These are phyloP conservation scores for Picea glauca DNA, from an alignment of 75 land plant genomes.

Conservation along the genomic window DNA sequence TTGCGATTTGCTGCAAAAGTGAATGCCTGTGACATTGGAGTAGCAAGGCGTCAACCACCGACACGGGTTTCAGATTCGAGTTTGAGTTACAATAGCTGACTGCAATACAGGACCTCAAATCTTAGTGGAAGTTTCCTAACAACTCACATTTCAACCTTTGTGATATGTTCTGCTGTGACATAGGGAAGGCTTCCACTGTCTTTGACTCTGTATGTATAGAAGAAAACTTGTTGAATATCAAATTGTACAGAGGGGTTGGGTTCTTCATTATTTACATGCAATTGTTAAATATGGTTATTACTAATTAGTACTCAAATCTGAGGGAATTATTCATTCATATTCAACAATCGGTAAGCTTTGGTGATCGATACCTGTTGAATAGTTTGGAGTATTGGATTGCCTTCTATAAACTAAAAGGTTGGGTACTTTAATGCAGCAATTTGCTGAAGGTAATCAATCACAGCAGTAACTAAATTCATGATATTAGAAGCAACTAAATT, in stretches of 20 bases:
- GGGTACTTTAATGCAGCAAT: constrained; percentile 3
- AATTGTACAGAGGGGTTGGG: neutral
- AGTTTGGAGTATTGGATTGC: neutral
- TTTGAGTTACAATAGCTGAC: constrained; percentile 42
- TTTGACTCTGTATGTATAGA: neutral
- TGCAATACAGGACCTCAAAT: neutral
- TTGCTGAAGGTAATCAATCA: neutral
- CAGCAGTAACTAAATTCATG: neutral
- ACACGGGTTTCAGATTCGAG: constrained; percentile 33
- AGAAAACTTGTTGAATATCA: neutral
- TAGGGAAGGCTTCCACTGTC: neutral
- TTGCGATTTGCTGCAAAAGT: constrained; percentile 83
- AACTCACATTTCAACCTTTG: neutral
- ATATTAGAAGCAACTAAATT: neutral
- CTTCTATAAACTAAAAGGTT: neutral
- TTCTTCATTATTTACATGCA: neutral
- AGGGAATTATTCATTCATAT: neutral
- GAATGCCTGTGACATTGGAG: constrained; percentile 86
- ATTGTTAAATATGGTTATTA: neutral
- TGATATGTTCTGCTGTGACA: neutral
- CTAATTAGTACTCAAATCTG: neutral
- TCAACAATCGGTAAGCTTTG: neutral
- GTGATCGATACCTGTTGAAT: constrained; percentile 5
- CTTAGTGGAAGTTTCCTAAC: neutral
- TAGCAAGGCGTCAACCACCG: constrained; percentile 71